Conservation (phyloP, 805 yeast species). For the Vanderwaltozyma tropicalis region DNA sequence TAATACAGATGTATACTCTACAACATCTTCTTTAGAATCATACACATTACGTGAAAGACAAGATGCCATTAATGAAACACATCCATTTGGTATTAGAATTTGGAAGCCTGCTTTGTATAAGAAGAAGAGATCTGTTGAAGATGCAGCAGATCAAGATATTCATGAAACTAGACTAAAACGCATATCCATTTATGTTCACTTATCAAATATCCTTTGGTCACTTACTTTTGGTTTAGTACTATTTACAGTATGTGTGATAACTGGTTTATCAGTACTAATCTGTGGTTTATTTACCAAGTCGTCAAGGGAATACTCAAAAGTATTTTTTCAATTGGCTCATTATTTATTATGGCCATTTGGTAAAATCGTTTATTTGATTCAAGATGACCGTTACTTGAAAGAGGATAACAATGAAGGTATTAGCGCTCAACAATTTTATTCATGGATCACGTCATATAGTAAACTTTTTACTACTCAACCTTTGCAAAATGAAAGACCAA, state of each 20-base stretch:
- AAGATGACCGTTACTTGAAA: slow-evolving; percentile 67
- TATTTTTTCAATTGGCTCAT: slow-evolving; percentile 51
- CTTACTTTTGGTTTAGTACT: slow-evolving; percentile 60
- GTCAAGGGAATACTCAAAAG: slow-evolving; percentile 52
- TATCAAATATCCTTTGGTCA: slow-evolving; percentile 69
- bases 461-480: slow-evolving; percentile 34
- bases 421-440: slow-evolving; percentile 69
- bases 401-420: slow-evolving; percentile 90
- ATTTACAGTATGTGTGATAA: slow-evolving; percentile 35
- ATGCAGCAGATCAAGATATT: slow-evolving; percentile 85
- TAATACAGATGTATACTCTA: slow-evolving; percentile 27
- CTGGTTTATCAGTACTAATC: slow-evolving; percentile 34
- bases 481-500: slow-evolving; percentile 10
- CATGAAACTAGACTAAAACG: slow-evolving; percentile 57
- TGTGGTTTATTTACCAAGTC: slow-evolving; percentile 34
- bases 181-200: slow-evolving; percentile 49
- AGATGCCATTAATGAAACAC: slow-evolving; percentile 91
- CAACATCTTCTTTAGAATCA: slow-evolving; percentile 53
- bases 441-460: slow-evolving; percentile 73
- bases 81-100: slow-evolving; percentile 95
- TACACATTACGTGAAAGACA: slow-evolving; percentile 86
- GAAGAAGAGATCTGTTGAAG: slow-evolving; percentile 82
- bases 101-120: slow-evolving; percentile 98
- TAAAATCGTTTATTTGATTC: slow-evolving; percentile 64
- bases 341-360: slow-evolving; percentile 85